Percentiles rank a stretch among this genome's conserved stretches.
phyloP scores from a whole-genome alignment of 306 rosid genomes.

The Quercus agrifolia region DNA sequence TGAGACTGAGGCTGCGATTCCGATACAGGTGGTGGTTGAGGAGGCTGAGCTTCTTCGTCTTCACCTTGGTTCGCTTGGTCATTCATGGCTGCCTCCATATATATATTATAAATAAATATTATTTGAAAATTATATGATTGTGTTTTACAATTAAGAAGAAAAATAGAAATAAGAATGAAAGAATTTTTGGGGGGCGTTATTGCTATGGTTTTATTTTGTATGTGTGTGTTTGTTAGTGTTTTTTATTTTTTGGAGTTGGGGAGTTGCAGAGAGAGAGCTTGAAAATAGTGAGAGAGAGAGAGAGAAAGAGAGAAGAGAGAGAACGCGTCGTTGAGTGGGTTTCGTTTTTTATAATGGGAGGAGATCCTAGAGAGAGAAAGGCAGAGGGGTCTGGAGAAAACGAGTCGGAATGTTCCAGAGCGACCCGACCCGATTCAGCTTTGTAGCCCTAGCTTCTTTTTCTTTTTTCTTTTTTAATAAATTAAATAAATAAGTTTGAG shows the following conservation, averaged over 20 bases:
- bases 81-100: constrained; percentile 50
- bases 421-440: not conserved
- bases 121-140: not conserved
- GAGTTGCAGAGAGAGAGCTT: constrained; percentile 10
- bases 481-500: too few relatives aligned
- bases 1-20: constrained; percentile 32
- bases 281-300: too few relatives aligned
- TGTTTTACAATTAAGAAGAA: not conserved
- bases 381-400: not conserved
- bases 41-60: constrained; percentile 4
- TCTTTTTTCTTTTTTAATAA: too few relatives aligned
- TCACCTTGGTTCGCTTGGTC: constrained; percentile 38
- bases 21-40: constrained; percentile 18
- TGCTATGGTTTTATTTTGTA: not conserved
- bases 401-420: constrained; percentile 25
- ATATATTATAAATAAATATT: not conserved
- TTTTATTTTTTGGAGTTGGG: not conserved
- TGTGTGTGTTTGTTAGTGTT: not conserved
- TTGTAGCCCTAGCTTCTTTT: not conserved
- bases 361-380: not conserved
- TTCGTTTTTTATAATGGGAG: constrained; percentile 16
- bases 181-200: not conserved
- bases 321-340: not conserved
- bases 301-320: too few relatives aligned
- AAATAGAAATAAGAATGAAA: not conserved